A percentile compares a stretch with the other conserved stretches of the same genome.
These are phyloP conservation scores for Epichloe coenophiala DNA, from an alignment of 2,329 filamentous ascomycete species.

Conservation along the genomic window DNA sequence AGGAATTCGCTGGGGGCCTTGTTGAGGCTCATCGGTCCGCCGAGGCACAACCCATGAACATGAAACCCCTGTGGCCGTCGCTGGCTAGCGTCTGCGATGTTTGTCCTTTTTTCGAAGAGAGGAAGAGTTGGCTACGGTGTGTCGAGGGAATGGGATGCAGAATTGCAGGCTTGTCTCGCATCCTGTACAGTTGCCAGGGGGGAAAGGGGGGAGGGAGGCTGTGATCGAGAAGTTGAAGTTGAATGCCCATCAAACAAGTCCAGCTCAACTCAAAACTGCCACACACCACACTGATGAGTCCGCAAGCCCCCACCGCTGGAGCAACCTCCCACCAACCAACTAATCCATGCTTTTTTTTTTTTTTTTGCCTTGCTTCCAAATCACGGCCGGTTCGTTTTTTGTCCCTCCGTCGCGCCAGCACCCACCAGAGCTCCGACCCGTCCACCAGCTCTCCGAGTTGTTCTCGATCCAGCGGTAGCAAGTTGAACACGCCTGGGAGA, in stretches of 20 bases:
- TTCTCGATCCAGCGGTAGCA: too few species aligned
- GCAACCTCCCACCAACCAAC: background rate
- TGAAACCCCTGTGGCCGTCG: background rate
- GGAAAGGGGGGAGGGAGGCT: rapidly evolving
- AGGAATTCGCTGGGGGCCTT: background rate
- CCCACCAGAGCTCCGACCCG: slow-evolving; percentile 1
- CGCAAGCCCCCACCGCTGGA: background rate
- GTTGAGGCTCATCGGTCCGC: slow-evolving; percentile 7
- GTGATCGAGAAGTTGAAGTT: background rate
- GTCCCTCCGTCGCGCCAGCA: slow-evolving; percentile 1
- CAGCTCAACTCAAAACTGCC: too few species aligned
- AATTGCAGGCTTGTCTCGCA: background rate
- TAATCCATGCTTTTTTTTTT: background rate
- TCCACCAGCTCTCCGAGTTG: background rate
- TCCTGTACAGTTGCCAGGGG: background rate
- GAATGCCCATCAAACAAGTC: too few species aligned
- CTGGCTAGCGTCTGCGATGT: background rate
- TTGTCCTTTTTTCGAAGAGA: too few species aligned
- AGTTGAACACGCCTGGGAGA: background rate
- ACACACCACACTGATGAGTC: background rate
- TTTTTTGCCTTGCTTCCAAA: background rate
- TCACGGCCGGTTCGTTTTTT: background rate
- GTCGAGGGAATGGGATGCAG: background rate
- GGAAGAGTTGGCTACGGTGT: background rate
- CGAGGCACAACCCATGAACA: slow-evolving; percentile 3